Evolutionary conservation across 257 asterid species (phyloP).

Genomic region (Avicennia marina): DNA sequence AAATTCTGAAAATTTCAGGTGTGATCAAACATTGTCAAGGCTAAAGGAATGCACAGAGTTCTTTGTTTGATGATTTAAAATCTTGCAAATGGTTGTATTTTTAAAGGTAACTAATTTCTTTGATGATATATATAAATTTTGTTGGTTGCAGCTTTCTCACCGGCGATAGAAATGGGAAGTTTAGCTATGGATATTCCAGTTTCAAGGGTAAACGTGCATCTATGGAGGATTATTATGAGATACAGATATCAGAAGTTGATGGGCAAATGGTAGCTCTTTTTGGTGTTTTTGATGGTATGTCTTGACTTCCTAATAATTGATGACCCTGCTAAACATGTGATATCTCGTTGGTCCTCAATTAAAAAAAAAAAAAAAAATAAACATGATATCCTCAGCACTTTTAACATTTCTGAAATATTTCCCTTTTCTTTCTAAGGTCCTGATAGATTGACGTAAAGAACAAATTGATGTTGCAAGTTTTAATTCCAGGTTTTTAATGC

Average conservation of each 20-base stretch:
- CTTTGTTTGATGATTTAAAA: too few relatives aligned
- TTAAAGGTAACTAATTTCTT: conserved; percentile 5
- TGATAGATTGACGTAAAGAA: background rate
- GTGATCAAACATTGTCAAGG: too few relatives aligned
- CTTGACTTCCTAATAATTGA: background rate
- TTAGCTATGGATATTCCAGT: conserved; percentile 75
- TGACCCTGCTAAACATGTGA: background rate
- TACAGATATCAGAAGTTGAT: conserved; percentile 58
- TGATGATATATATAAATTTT: background rate
- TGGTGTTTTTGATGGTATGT: conserved; percentile 69
- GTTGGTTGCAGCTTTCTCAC: conserved; percentile 38
- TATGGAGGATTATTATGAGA: conserved; percentile 84
- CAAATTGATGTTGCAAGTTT: background rate
- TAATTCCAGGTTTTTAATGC: too few relatives aligned
- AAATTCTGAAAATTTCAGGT: too few relatives aligned
- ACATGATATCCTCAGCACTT: background rate
- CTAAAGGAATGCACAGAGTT: too few relatives aligned
- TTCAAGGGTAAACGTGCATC: conserved; percentile 72
- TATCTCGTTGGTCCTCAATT: background rate
- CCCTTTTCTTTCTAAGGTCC: background rate
- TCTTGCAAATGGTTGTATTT: too few relatives aligned
- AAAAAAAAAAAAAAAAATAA: too few relatives aligned
- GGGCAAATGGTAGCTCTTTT: conserved; percentile 81
- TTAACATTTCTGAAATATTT: background rate
- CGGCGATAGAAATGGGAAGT: conserved; percentile 40